phyloP scores from a whole-genome alignment of 2,329 filamentous ascomycete species.

The Sporothrix globosa region DNA sequence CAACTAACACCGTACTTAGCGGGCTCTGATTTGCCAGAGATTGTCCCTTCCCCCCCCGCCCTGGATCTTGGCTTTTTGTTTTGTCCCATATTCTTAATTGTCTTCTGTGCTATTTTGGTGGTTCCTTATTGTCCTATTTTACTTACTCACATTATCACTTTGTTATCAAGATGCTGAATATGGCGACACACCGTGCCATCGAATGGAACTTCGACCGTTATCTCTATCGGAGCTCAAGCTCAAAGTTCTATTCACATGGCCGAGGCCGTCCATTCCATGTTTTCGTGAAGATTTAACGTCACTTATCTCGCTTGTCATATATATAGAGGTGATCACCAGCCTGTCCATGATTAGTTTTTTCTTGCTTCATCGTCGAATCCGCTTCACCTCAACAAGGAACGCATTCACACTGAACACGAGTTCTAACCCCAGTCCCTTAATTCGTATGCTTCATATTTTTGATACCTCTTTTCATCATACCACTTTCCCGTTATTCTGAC shows the following conservation, averaged over 20 bases:
- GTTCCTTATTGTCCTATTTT: neutral
- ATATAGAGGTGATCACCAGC: neutral
- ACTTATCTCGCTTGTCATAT: neutral
- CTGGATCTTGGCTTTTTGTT: neutral
- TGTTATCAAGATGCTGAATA: slow-evolving; percentile 16
- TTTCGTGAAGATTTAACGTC: neutral
- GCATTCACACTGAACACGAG: slow-evolving; percentile 7
- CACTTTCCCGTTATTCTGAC: neutral
- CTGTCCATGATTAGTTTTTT: neutral
- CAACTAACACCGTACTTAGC: neutral
- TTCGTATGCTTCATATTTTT: neutral
- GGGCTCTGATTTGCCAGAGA: slow-evolving; percentile 32
- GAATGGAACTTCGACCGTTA: neutral
- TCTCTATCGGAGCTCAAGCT: slow-evolving; percentile 1
- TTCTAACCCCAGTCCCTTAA: neutral
- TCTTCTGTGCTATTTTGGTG: neutral
- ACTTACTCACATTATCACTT: neutral
- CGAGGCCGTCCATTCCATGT: neutral
- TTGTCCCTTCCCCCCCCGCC: slow-evolving; percentile 16
- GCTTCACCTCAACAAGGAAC: slow-evolving; percentile 4
- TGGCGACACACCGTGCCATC: neutral
- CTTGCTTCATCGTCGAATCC: neutral
- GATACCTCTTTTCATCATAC: neutral
- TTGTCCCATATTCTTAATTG: neutral
- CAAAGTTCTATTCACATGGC: neutral